A percentile compares a stretch with the other conserved stretches of the same genome.
These are phyloP conservation scores for Xylariaceae sp. DNA, from an alignment of 2,329 filamentous ascomycete species.

Conservation along the genomic window DNA sequence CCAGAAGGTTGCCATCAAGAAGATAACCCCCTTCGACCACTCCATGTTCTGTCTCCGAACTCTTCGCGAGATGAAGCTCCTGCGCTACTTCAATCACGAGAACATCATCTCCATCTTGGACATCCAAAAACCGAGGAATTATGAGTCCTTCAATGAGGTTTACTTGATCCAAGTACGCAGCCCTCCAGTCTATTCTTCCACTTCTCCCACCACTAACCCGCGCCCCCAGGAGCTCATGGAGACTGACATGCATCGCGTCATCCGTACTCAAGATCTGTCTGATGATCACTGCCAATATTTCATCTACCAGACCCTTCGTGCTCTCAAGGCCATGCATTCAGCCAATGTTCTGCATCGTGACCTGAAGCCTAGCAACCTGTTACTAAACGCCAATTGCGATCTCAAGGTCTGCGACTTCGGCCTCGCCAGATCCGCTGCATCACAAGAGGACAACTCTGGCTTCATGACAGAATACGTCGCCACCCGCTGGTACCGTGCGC, in stretches of 20 bases:
- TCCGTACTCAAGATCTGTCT: conserved; percentile 95
- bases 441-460: conserved; percentile 98
- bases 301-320: conserved; percentile 98
- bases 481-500: conserved; percentile 97
- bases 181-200: neutral
- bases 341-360: conserved; percentile 97
- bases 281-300: conserved; percentile 99
- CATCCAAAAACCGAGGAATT: conserved; percentile 96
- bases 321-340: conserved; percentile 98
- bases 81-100: conserved; percentile 99
- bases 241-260: conserved; percentile 99
- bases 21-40: conserved; percentile 98
- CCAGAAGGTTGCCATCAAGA: conserved; percentile 99
- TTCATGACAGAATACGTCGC: conserved; percentile 99
- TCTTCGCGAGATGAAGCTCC: conserved; percentile 96
- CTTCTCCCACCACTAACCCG: conserved; percentile 17
- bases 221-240: conserved; percentile 93
- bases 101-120: conserved; percentile 99
- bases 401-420: conserved; percentile 99
- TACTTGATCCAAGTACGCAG: conserved; percentile 90
- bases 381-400: conserved; percentile 98
- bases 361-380: conserved; percentile 93
- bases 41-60: conserved; percentile 98
- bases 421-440: conserved; percentile 89
- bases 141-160: conserved; percentile 94